Percentiles rank a stretch among this genome's conserved stretches.
Conservation (phyloP, 2,329 filamentous ascomycete species). For the Fusarium robinianum region DNA sequence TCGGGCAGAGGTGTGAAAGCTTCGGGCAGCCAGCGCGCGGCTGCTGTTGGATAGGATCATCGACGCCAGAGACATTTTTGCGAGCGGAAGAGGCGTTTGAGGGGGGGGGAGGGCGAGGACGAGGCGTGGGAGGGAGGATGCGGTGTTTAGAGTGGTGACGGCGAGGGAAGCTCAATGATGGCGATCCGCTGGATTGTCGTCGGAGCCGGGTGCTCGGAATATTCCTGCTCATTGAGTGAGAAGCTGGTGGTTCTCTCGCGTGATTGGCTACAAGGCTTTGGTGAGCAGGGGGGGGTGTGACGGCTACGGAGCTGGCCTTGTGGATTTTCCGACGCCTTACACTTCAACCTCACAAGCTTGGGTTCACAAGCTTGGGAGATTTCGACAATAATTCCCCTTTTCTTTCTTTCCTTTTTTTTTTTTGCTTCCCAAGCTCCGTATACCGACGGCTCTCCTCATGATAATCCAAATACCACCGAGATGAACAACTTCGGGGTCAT, state of each 20-base stretch:
- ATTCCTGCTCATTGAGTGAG: too few species aligned
- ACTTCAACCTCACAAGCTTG: conserved; percentile 1
- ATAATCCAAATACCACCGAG: conserved; percentile 13
- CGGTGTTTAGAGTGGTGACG: conserved; percentile 24
- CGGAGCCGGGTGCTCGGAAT: conserved; percentile 36
- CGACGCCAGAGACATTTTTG: conserved; percentile 50
- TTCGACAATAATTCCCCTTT: too few species aligned
- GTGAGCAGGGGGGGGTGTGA: conserved; percentile 2
- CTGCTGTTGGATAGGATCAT: conserved; percentile 50
- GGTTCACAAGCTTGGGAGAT: too few species aligned
- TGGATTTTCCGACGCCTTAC: conserved; percentile 28
- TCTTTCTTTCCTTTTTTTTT: neutral
- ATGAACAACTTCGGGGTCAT: conserved; percentile 79
- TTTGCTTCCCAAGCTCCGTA: neutral
- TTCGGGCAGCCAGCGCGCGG: conserved; percentile 44
- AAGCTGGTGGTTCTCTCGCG: conserved; percentile 13
- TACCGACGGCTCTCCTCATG: conserved; percentile 6
- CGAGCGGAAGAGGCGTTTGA: conserved; percentile 4
- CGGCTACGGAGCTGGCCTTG: conserved; percentile 17
- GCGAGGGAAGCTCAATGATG: conserved; percentile 30
- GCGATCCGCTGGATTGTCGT: conserved; percentile 20
- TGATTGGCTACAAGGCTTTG: conserved; percentile 37
- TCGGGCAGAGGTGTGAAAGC: conserved; percentile 58
- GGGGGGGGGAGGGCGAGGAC: conserved; percentile 1
- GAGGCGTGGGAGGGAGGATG: conserved; percentile 11